phyloP scores from a whole-genome alignment of 1,284 basidiomycete genomes.

The Filobasidium uniguttulatum region DNA sequence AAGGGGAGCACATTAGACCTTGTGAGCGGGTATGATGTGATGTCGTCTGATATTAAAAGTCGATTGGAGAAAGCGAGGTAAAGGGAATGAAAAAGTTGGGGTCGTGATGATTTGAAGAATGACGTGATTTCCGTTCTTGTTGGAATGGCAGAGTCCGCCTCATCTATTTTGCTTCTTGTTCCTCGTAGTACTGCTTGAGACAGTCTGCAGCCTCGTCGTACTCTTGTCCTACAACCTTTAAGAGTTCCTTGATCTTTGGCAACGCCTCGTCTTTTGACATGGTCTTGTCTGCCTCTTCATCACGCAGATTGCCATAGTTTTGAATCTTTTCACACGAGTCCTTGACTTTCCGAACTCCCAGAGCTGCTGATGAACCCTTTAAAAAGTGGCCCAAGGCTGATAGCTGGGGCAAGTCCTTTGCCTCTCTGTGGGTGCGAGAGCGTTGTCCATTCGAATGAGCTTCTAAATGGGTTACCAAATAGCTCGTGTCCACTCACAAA shows the following conservation, averaged over 20 bases:
- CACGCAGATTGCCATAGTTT: conserved; percentile 52
- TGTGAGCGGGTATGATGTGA: no score
- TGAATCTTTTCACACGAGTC: conserved; percentile 77
- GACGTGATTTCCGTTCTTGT: no score
- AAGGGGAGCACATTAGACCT: no score
- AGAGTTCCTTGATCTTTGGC: conserved; percentile 45
- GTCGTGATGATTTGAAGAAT: no score
- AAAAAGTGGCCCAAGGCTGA: conserved; percentile 77
- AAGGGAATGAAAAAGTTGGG: no score
- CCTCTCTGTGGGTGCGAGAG: conserved; percentile 38
- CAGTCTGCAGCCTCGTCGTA: conserved; percentile 47
- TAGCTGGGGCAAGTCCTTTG: conserved; percentile 50
- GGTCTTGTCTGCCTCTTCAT: conserved; percentile 36
- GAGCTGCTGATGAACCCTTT: conserved; percentile 83
- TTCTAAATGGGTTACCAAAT: background rate
- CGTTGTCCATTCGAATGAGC: background rate
- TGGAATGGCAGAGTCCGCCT: no score
- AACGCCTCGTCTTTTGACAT: conserved; percentile 51
- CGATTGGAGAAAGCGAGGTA: no score
- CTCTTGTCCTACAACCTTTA: conserved; percentile 46
- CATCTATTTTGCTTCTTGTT: conserved; percentile 17
- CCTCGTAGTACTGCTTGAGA: conserved; percentile 43
- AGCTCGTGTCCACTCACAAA: conserved; percentile 50
- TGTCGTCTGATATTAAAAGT: no score
- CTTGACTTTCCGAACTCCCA: conserved; percentile 69